Evolutionary conservation across 2,329 filamentous ascomycete genomes (phyloP), one percentile per base, ranked within the genome.

Genomic region (Pleurostoma richardsiae): DNA sequence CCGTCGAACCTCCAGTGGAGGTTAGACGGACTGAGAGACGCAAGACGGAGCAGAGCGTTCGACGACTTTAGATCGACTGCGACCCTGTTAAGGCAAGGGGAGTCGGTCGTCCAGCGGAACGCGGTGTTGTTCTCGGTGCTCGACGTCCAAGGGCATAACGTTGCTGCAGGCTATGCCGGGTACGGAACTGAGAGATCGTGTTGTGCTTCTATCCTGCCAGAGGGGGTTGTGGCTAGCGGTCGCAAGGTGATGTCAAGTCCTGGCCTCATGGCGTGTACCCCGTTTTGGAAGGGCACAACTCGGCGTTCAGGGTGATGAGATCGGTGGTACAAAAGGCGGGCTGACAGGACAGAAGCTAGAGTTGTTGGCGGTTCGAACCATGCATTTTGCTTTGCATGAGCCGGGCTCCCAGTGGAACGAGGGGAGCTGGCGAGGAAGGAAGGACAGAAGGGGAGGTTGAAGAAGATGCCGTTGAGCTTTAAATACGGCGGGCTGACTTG

Each of bases 361-460:
- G 33, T 36, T 8, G 33, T 36, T 36, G 33, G 33, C 33, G n/a
- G 8, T n/a, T 48, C 50, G 29, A 29, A 42, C 19, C 19, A 19
- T 19, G 19, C 19, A 19, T 19, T 19, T 19, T 42, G n/a, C 5
- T 8, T 28, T 29, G n/a, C 40, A 29, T 28, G n/a, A 8, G 27
- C 10, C n/a, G 40, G 47, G 42, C 42, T 48, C 50, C 52, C 44
- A 36, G n/a, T 8, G 33, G n/a, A 36, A n/a, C 33, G n/a, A n/a
- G 33, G 33, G 33, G 33, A 36, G 33, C 8, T 36, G 33, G 45
- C 44, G 41, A 50, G 47, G 10, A 39, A 29, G 19, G 6, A 19
- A 28, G 7, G 6, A 26, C 28, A 29, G 10, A 29, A 36, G 33
- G 33, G 19, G 19, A 19, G 19, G 19, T 19, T 19, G 19, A 19